Base-by-base conservation (phyloP, 2,329 filamentous ascomycete genomes). In the Aspergillus vadensis region DNA sequence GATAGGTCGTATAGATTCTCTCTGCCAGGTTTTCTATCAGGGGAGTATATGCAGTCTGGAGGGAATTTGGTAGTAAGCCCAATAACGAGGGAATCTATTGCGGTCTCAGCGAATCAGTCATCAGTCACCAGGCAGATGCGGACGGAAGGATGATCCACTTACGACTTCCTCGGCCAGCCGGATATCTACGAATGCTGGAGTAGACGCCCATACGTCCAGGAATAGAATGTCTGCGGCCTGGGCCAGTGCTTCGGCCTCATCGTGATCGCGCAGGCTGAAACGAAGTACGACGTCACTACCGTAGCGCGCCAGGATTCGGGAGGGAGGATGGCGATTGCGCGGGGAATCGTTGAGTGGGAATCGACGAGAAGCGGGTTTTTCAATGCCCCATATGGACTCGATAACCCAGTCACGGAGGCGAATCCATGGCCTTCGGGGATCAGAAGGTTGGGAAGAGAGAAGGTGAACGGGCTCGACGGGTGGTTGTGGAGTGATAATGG, bases 121-220 rank as follows among this genome's bases (percentile, higher is more conserved):
- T 38, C 12, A 38, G 27, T 30, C 10, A 9, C 27, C 19, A 19
- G 19, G 30, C 43, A 27, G 5, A 15, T 27, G 39, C n/a, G 19
- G 15, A 30, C 25, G 23, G 25, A n/a, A 50, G 41, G 19, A 49
- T 49, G 4, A 30, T 17, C 9, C 15, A 78, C 82, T 68, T 72
- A 97, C 86, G 66, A 91, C 87, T 67, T 91, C 86, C 72, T 90
- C 87, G 56, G 88, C 85, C 53, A 98, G 77, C 44, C 91, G 85
- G 56, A 98, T 88, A 74, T 99, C 95, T 25, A 95, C 91, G 81
- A 90, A 95, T 61, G 91, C 85, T 17, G 87, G 82, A 5, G 88
- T 90, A 67, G 91, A 92, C 21, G 91, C 89, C 95, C 95, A 99
- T 1, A 98, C 85, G 72, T 99, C 95, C 44, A 98, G 81, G 68